A percentile compares a stretch with the other conserved stretches of the same genome.
phyloP scores from a whole-genome alignment of 345 rosid species.

The Euclidium syriacum region DNA sequence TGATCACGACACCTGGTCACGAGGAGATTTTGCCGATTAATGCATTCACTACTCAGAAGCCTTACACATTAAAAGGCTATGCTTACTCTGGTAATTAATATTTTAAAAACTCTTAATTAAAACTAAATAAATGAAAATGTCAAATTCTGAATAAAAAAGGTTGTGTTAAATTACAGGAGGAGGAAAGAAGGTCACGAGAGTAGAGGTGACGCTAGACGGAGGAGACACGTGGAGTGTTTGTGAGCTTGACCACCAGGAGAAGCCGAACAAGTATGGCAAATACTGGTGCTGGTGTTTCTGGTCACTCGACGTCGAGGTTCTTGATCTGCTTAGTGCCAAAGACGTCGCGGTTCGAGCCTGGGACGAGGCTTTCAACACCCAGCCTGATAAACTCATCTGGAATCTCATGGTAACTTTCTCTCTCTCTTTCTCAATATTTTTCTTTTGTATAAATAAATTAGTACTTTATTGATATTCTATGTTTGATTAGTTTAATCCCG shows the following conservation, averaged over 20 bases:
- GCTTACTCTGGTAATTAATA: slow-evolving; percentile 69
- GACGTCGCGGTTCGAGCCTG: slow-evolving; percentile 94
- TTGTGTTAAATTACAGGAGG: slow-evolving; percentile 45
- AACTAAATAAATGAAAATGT: neutral
- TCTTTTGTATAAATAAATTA: neutral
- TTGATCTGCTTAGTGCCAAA: slow-evolving; percentile 67
- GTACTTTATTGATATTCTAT: neutral
- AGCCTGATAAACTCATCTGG: slow-evolving; percentile 94
- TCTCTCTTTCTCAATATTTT: neutral
- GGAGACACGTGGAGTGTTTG: slow-evolving; percentile 95
- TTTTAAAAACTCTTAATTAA: neutral
- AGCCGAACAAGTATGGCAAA: slow-evolving; percentile 61
- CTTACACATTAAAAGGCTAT: slow-evolving; percentile 71
- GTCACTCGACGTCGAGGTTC: slow-evolving; percentile 78
- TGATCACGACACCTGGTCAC: slow-evolving; percentile 81
- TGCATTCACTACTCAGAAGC: slow-evolving; percentile 76
- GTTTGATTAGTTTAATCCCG: neutral
- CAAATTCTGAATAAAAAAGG: neutral
- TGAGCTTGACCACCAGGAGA: slow-evolving; percentile 64
- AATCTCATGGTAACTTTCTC: slow-evolving; percentile 63
- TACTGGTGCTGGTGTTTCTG: slow-evolving; percentile 99
- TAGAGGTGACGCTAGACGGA: slow-evolving; percentile 85
- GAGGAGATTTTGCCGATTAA: slow-evolving; percentile 79
- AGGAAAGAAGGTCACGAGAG: slow-evolving; percentile 94
- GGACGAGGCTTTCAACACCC: slow-evolving; percentile 89